Base-by-base conservation (phyloP, 2,329 filamentous ascomycete genomes). In the Beauveria sp. region DNA sequence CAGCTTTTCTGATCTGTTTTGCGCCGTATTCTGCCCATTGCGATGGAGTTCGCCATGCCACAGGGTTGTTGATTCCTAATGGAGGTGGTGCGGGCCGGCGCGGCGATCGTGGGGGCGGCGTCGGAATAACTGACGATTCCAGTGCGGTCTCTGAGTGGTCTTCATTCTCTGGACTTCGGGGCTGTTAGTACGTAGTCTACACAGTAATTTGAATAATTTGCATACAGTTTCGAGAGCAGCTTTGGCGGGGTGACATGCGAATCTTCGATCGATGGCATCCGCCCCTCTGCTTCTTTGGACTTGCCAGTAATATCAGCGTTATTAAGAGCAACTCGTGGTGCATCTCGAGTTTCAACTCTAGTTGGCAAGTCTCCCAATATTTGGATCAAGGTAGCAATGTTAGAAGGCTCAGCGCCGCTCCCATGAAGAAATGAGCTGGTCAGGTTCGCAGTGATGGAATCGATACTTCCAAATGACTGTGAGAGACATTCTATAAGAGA, bases 211-310 rank as follows among this genome's bases (percentile, higher is more conserved):
- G 38, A 47, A 10, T 20, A 24, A 7, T 47, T 38, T 5, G 57
- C 70, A 66, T 67, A 75, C 74, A 51, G 62, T 55, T 65, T 66
- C 12, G 69, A 67, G 5, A 70, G 70, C 6, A 71, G 66, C 18
- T 70, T 68, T 16, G 70, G 67, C 43, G 71, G 68, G 20, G 71
- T 69, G 9, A 66, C 65, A 2, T 69, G 70, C 22, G 68, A 67
- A 10, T 65, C 64, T 60, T 70, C 71, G 24, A 58, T 26, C 10
- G 38, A 52, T 46, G 54, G 4, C 16, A 12, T 26, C 18, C 14
- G 30, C n/a, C 2, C 7, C 12, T 46, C 60, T 24, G 18, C 3
- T 30, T 20, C 34, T 24, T 30, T 38, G 12, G 42, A 3, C 3
- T 42, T 52, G 16, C 7, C 10, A 2, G 26, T 6, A 20, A 20